Conservation (phyloP, 768 basidiomycete genomes). For the Lentinula edodes region DNA sequence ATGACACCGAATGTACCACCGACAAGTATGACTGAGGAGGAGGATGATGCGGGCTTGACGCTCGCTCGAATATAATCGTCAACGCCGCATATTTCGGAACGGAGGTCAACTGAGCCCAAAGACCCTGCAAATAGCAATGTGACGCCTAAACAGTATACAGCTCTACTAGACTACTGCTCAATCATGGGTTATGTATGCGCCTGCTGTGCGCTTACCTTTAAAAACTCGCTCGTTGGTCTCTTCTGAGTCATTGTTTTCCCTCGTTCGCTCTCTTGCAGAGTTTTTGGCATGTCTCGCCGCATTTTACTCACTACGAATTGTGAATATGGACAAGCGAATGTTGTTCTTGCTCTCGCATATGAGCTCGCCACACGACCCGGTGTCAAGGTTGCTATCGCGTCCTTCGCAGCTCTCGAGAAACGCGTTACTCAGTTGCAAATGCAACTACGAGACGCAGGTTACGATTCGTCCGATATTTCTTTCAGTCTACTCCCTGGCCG, state of each 20-base stretch:
- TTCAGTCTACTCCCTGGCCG: background rate
- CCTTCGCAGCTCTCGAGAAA: conserved; percentile 5
- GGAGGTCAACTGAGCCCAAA: background rate
- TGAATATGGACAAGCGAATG: conserved; percentile 9
- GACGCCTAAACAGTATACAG: background rate
- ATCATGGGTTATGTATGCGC: background rate
- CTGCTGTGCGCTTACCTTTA: background rate
- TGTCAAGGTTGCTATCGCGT: conserved; percentile 4
- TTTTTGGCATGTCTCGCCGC: background rate
- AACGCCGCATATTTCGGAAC: background rate
- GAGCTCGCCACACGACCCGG: conserved; percentile 2
- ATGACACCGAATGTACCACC: background rate
- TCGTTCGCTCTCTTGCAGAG: background rate
- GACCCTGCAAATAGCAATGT: background rate
- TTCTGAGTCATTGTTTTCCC: background rate
- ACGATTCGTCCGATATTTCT: background rate
- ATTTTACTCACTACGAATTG: conserved; percentile 6
- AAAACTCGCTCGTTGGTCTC: background rate
- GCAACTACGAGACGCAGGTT: background rate
- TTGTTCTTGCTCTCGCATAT: conserved; percentile 7
- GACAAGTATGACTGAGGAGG: background rate
- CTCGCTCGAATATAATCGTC: background rate
- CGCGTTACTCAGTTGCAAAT: conserved; percentile 5
- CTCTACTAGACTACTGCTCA: background rate
- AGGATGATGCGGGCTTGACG: background rate